Evolutionary conservation across 2,329 filamentous ascomycete species (phyloP), one percentile per base, ranked within the genome.

Genomic region (Hymenoscyphus salicellus): DNA sequence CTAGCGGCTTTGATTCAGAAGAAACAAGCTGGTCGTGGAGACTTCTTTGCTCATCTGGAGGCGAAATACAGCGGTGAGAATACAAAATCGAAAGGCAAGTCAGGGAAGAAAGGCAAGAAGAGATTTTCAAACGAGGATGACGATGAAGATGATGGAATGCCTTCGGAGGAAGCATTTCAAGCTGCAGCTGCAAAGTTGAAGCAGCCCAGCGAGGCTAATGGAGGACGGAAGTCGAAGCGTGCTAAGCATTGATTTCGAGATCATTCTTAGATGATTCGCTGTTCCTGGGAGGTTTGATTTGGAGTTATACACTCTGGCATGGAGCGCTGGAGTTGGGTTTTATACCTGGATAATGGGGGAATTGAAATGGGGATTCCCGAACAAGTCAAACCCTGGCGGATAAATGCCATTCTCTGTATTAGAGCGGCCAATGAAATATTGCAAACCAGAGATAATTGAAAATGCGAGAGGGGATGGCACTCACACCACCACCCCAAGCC

Each of bases 1-100:
- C 80, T 96, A 46, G 86, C 88, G n/a, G 90, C 90, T 1, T 76
- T 96, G 72, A 96, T 96, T 67, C 84, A 85, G 74, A 82, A 85
- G 72, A 85, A 89, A 57, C 90, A 95, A 75, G 82, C 89, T 70
- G 83, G 83, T 52, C 81, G 90, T 38, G 81, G 78, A 11, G 78
- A 79, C 43, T 92, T 96, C 75, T 79, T 96, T 28, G 90, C 91
- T 67, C 80, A 84, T 59, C 77, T 97, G 59, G 91, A 91, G 64
- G 90, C 88, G 58, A 96, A 94, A 78, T 96, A 96, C 75, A 79
- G 81, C 32, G 73, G 60, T 82, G 81, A 69, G 68, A 71, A 56
- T 71, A 77, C 77, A 55, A 74, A 73, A 57, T 72, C 76, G 63
- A 80, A 76, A 66, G 78, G 78, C 66, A 86, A 77, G 71, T 79